A percentile compares a stretch with the other conserved stretches of the same genome.
Evolutionary conservation across 2,329 filamentous ascomycete species (phyloP).

Genomic region (Chaetomiaceae sp.): DNA sequence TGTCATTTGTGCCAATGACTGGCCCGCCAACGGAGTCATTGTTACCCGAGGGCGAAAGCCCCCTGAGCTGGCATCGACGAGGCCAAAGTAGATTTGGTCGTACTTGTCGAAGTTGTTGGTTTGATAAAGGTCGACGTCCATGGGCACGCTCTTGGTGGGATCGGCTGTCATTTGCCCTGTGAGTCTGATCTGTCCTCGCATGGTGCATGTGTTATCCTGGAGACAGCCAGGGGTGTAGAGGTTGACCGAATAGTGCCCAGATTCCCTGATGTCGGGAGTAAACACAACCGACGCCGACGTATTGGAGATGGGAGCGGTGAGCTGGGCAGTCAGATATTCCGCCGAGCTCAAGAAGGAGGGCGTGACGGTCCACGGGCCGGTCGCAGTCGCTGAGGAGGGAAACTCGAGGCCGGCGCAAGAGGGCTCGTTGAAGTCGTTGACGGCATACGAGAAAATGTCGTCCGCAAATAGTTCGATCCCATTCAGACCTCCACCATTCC

Average conservation of each 20-base stretch:
- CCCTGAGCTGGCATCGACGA: conserved; percentile 68
- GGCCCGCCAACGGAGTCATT: conserved; percentile 63
- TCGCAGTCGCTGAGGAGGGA: conserved; percentile 62
- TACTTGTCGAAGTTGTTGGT: conserved; percentile 98
- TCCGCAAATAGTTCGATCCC: conserved; percentile 86
- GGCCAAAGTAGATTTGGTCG: conserved; percentile 83
- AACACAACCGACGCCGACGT: conserved; percentile 69
- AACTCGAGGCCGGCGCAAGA: conserved; percentile 63
- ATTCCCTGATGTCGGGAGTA: conserved; percentile 76
- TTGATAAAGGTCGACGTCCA: conserved; percentile 68
- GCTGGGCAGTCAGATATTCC: conserved; percentile 68
- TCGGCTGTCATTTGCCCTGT: conserved; percentile 63
- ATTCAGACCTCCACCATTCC: conserved; percentile 74
- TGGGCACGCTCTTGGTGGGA: conserved; percentile 40
- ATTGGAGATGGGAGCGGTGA: conserved; percentile 53
- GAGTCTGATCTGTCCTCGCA: conserved; percentile 76
- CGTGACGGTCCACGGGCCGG: conserved; percentile 69
- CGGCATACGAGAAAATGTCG: conserved; percentile 78
- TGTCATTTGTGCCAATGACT: conserved; percentile 58
- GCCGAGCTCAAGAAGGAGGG: conserved; percentile 66
- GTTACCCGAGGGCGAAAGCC: conserved; percentile 79
- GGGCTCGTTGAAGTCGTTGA: conserved; percentile 85
- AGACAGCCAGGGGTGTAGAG: conserved; percentile 90
- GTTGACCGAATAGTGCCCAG: conserved; percentile 86
- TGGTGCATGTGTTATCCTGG: conserved; percentile 70